Evolutionary conservation across 2,329 filamentous ascomycete species (phyloP).

Genomic region (Epichloe gansuensis): DNA sequence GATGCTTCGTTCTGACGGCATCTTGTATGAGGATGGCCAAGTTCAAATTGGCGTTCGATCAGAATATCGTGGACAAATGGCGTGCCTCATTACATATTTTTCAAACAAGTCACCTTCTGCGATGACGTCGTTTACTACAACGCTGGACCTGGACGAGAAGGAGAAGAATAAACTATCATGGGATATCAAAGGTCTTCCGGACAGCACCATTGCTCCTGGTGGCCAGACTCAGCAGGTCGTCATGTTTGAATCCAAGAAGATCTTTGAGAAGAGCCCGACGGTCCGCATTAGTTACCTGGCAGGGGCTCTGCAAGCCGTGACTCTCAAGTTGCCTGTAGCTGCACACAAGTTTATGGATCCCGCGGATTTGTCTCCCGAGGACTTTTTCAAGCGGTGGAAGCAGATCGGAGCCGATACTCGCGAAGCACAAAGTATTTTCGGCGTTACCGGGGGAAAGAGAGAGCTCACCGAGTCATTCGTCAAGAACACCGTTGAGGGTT

Average conservation of each 20-base stretch:
- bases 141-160: constrained; percentile 64
- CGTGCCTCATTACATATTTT: constrained; percentile 91
- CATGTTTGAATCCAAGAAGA: constrained; percentile 76
- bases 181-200: constrained; percentile 79
- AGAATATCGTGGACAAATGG: constrained; percentile 91
- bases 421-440: constrained; percentile 81
- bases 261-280: constrained; percentile 76
- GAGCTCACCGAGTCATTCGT: constrained; percentile 62
- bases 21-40: constrained; percentile 90
- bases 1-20: constrained; percentile 66
- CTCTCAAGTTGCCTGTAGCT: constrained; percentile 75
- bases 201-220: constrained; percentile 61
- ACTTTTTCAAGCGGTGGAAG: constrained; percentile 99
- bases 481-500: constrained; percentile 61
- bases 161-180: constrained; percentile 59
- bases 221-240: constrained; percentile 85
- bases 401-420: constrained; percentile 84
- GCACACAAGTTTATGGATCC: constrained; percentile 96
- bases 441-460: constrained; percentile 38
- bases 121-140: constrained; percentile 87
- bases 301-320: constrained; percentile 83
- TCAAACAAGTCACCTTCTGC: constrained; percentile 80
- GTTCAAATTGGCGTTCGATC: constrained; percentile 85
- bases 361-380: constrained; percentile 71
- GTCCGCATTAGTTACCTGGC: constrained; percentile 91